Percentiles rank a stretch among this genome's conserved stretches.
phyloP scores from a whole-genome alignment of 352 stramenopile species.

The Phytophthora quininea region DNA sequence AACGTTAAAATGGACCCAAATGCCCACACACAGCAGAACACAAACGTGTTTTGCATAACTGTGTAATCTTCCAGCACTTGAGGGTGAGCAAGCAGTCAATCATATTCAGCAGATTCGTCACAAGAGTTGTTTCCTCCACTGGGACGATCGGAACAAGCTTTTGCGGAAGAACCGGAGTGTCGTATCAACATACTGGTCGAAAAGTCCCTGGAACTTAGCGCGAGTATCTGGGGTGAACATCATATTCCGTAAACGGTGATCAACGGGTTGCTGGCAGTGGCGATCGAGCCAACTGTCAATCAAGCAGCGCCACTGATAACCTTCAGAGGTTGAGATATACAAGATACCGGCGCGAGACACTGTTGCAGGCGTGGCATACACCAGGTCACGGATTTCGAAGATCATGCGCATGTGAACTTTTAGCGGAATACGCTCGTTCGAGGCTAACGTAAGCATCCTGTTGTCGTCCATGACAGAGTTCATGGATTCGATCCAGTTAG shows the following conservation, averaged over 20 bases:
- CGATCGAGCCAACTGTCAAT: conserved; percentile 93
- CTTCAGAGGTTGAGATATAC: conserved; percentile 95
- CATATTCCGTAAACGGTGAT: conserved; percentile 77
- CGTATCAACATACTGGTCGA: conserved; percentile 92
- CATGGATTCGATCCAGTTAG: conserved; percentile 98
- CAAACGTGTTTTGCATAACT: conserved; percentile 93
- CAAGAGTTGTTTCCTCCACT: conserved; percentile 93
- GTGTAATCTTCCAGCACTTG: conserved; percentile 76
- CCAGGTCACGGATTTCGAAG: conserved; percentile 96
- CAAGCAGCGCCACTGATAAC: conserved; percentile 95
- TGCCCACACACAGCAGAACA: conserved; percentile 96
- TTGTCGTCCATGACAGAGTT: conserved; percentile 98
- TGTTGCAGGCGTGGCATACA: conserved; percentile 95
- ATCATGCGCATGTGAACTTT: conserved; percentile 98
- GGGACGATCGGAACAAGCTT: conserved; percentile 92
- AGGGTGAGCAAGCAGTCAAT: conserved; percentile 91
- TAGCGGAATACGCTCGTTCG: conserved; percentile 96
- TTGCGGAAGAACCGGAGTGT: conserved; percentile 95
- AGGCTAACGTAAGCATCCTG: conserved; percentile 95
- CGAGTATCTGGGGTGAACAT: conserved; percentile 80
- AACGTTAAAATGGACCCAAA: conserved; percentile 93
- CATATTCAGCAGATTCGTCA: conserved; percentile 95
- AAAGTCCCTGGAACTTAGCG: conserved; percentile 85
- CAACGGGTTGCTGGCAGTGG: conserved; percentile 63
- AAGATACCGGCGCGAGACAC: conserved; percentile 95